These are phyloP conservation scores for Phytophthora europaea DNA, from an alignment of 352 stramenopile species.

Conservation along the genomic window DNA sequence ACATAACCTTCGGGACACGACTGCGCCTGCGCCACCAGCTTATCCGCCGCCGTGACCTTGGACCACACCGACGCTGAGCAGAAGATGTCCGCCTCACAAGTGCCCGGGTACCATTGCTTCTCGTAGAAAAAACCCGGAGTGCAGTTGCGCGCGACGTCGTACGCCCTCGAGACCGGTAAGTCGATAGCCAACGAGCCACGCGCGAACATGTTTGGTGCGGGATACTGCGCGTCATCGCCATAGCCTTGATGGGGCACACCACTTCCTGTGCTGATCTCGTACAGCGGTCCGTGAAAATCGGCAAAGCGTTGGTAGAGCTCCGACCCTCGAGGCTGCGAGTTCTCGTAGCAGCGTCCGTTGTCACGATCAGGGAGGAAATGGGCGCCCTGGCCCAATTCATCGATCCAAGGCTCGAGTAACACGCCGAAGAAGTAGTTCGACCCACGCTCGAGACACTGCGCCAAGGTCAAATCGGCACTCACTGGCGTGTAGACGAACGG, in stretches of 20 bases:
- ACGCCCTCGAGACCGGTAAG: constrained; percentile 83
- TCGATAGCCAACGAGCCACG: constrained; percentile 91
- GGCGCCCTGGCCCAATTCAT: constrained; percentile 91
- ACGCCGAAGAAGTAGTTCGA: constrained; percentile 95
- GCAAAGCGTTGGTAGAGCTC: constrained; percentile 95
- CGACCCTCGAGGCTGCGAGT: constrained; percentile 87
- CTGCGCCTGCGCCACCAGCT: constrained; percentile 83
- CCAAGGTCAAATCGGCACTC: constrained; percentile 81
- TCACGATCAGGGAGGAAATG: constrained; percentile 90
- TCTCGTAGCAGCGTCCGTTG: constrained; percentile 94
- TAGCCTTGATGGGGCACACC: constrained; percentile 95
- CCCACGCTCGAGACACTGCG: constrained; percentile 91
- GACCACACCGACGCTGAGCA: constrained; percentile 69
- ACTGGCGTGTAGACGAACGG: constrained; percentile 92
- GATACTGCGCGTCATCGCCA: constrained; percentile 80
- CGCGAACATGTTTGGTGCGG: constrained; percentile 85
- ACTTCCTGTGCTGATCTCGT: constrained; percentile 90
- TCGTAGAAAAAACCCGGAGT: constrained; percentile 92
- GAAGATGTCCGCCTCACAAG: constrained; percentile 97
- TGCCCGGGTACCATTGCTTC: constrained; percentile 95
- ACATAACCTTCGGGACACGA: constrained; percentile 96
- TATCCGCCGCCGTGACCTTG: constrained; percentile 27
- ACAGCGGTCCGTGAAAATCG: constrained; percentile 95
- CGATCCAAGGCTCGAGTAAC: constrained; percentile 96
- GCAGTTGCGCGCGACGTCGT: constrained; percentile 94